phyloP scores from a whole-genome alignment of 2,329 filamentous ascomycete genomes.

The Sporothrix globosa region DNA sequence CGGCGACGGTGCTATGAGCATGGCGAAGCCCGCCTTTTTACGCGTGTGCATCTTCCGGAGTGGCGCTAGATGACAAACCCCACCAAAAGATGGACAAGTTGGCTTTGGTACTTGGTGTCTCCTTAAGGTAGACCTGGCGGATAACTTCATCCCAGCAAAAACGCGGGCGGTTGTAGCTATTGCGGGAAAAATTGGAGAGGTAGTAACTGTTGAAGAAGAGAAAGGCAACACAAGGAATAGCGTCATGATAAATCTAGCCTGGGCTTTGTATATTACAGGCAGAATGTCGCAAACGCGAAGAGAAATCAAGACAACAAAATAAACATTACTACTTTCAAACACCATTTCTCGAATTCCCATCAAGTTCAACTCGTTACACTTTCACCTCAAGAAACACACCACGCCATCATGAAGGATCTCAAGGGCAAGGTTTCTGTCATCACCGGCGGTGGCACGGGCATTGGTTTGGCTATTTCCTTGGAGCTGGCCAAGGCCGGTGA shows the following conservation, averaged over 20 bases:
- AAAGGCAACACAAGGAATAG: neutral
- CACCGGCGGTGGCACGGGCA: constrained; percentile 30
- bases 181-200: neutral
- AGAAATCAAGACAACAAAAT: neutral
- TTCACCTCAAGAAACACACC: neutral
- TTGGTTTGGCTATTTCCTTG: constrained; percentile 26
- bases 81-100: neutral
- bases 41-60: constrained; percentile 17
- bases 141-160: constrained; percentile 21
- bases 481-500: constrained; percentile 30
- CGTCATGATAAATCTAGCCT: neutral
- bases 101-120: constrained; percentile 1
- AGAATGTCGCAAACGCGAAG: neutral
- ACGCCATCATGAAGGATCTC: constrained; percentile 26
- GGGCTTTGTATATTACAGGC: constrained; percentile 3
- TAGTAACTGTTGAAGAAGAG: neutral
- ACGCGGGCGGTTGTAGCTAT: neutral
- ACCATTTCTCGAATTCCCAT: neutral
- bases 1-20: neutral
- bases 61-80: constrained; percentile 12
- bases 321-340: neutral
- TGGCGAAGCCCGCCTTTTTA: neutral
- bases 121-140: constrained; percentile 3
- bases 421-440: constrained; percentile 30
- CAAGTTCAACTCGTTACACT: neutral